A percentile compares a stretch with the other conserved stretches of the same genome.
Evolutionary conservation across 768 basidiomycete genomes (phyloP).

Genomic region (Leccinum boreale): DNA sequence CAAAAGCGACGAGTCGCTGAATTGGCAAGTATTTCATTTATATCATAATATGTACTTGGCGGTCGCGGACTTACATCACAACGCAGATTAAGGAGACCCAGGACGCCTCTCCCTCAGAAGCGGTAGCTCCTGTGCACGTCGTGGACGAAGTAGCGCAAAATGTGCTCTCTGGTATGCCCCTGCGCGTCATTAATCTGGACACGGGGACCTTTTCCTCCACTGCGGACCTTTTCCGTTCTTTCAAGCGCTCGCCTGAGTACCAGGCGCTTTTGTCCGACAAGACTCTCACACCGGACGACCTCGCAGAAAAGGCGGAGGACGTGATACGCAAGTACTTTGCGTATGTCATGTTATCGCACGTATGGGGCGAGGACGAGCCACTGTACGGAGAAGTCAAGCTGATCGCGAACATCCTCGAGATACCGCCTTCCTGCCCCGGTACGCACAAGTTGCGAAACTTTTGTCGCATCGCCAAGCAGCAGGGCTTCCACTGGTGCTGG

Average conservation of each 20-base stretch:
- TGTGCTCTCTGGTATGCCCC: constrained; percentile 19
- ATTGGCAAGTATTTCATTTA: neutral
- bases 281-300: constrained; percentile 2
- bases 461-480: constrained; percentile 18
- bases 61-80: neutral
- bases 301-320: constrained; percentile 12
- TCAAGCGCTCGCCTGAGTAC: constrained; percentile 14
- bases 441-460: constrained; percentile 20
- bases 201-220: constrained; percentile 20
- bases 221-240: constrained; percentile 14
- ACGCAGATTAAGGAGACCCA: neutral
- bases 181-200: constrained; percentile 20
- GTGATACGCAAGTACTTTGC: constrained; percentile 22
- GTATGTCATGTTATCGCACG: constrained; percentile 28
- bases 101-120: constrained; percentile 4
- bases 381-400: constrained; percentile 18
- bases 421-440: constrained; percentile 14
- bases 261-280: constrained; percentile 10
- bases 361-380: constrained; percentile 27
- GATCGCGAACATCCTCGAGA: constrained; percentile 16
- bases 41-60: neutral
- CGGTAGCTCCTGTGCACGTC: constrained; percentile 4
- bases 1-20: neutral
- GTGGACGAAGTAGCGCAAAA: constrained; percentile 20
- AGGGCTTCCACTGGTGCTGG: constrained; percentile 26